Base-by-base conservation (phyloP, 2,329 filamentous ascomycete genomes). In the Apiospora saccharicola region DNA sequence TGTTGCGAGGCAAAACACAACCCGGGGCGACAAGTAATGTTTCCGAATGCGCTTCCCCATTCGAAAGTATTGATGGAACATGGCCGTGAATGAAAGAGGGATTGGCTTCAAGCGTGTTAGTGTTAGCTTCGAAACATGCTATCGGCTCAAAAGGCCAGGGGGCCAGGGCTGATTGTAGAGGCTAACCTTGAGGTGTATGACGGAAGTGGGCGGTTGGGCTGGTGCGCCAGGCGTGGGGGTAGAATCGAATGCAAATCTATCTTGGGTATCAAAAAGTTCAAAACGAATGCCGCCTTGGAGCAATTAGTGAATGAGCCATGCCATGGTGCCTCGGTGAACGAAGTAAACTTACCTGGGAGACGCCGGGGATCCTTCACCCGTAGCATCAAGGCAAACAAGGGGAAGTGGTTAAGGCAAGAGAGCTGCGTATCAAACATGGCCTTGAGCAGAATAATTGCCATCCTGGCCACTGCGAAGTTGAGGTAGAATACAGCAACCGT, bases 11-110 rank as follows among this genome's bases (percentile, higher is more conserved):
- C 94, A 96, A 51, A 98, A 87, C 68, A 98, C 89, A 26, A 99
- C 97, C 19, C 92, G 90, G 0, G 94, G 94, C 0, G 95, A 96
- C 61, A 98, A 88, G 81, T 99, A 99, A 83, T 99, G 96, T 81
- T 97, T 98, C 72, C 94, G 92, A 74, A 99, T 94, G 68, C 96
- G 94, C 75, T 94, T 91, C 41, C 93, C 95, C 78, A 99, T 94
- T 81, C 98, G 95, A 80, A 97, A 98, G 83, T 99, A 99, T 79
- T 98, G 95, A 73, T 97, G 90, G 82, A 99, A 98, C 90, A 98
- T 98, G 78, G 93, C 94, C n/a, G 92, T 90, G 76, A 98, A 93
- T 4, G 94, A 91, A 8, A 99, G 89, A 2, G 96, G 96, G 8
- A 98, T 93, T 4, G 96, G 96, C 92, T 96, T 76, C 4, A 49